Evolutionary conservation across 768 basidiomycete genomes (phyloP), one percentile per base, ranked within the genome.

Genomic region (Lentinula sp.): DNA sequence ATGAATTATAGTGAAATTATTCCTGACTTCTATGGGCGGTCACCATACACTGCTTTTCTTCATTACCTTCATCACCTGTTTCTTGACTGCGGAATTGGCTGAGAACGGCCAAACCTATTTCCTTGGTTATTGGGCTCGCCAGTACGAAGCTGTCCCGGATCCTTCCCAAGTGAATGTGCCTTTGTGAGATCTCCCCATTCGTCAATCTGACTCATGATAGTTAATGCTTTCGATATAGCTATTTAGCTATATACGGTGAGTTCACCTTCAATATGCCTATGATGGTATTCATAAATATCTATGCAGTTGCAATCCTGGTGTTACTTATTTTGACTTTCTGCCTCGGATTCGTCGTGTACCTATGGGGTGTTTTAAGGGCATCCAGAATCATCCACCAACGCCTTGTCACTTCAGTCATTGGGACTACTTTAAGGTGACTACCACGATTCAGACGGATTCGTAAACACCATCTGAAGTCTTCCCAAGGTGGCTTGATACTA

Each of bases 401-500:
- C 2, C 62, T 77, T 20, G 50, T 75, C 3, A 60, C 65, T 16
- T 65, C 70, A 9, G 65, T 76, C 2, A 63, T 76, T 1, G 68
- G 70, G 7, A 67, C 75, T 35, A 59, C 57, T n/a, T 15, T 59
- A 15, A 59, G 57, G 57, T 59, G 42, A 16, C 6, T 2, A 18
- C 16, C 13, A 15, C 4, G 12, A 36, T 32, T 36, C 16, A 6
- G n/a, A 18, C 28, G 28, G 28, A 28, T 28, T n/a, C 6, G 33
- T 9, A n/a, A 23, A 4, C 33, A 8, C 15, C 35, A 51, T 51
- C 50, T 51, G 50, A 48, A 23, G 3, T 16, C 5, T 51, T 13
- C 6, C 3, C 20, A 20, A 82, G 86, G 68, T 87, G 74, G 75
- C 76, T 81, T 35, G 77, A 78, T 64, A 72, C 74, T 37, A 81